phyloP scores from a whole-genome alignment of 2,329 filamentous ascomycete species.

The Akanthomyces lecanii region DNA sequence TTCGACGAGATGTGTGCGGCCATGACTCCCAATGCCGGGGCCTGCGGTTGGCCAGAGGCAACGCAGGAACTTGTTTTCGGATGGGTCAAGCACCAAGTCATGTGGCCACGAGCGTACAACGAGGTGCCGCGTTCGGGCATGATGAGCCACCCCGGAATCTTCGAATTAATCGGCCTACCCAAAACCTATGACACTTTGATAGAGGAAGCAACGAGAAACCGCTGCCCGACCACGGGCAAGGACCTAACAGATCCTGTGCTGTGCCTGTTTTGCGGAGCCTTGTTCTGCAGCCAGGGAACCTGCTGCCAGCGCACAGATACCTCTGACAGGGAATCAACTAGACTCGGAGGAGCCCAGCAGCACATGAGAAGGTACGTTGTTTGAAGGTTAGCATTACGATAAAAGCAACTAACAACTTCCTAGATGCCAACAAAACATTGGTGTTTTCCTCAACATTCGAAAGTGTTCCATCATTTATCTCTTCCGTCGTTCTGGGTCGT shows the following conservation, averaged over 20 bases:
- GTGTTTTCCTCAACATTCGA: conserved; percentile 93
- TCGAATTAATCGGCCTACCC: conserved; percentile 87
- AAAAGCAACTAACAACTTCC: background rate
- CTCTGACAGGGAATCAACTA: conserved; percentile 38
- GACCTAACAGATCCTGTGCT: conserved; percentile 87
- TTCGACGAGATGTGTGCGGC: conserved; percentile 73
- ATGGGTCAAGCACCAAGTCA: conserved; percentile 68
- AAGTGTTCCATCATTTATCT: conserved; percentile 91
- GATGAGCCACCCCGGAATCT: conserved; percentile 80
- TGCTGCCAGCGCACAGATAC: conserved; percentile 73
- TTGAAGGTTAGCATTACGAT: background rate
- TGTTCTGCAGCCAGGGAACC: conserved; percentile 90
- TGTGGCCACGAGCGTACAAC: conserved; percentile 32
- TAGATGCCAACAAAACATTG: conserved; percentile 83
- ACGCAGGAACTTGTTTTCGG: conserved; percentile 50
- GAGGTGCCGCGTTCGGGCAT: conserved; percentile 41
- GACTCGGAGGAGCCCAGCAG: conserved; percentile 81
- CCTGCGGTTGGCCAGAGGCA: conserved; percentile 47
- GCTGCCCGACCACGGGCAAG: conserved; percentile 85
- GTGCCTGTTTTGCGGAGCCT: conserved; percentile 93
- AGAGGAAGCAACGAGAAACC: conserved; percentile 79
- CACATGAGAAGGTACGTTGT: conserved; percentile 74
- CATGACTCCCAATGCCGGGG: conserved; percentile 42
- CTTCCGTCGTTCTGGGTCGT: conserved; percentile 77
- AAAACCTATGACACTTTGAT: conserved; percentile 90